phyloP scores from a whole-genome alignment of 1,284 basidiomycete genomes.

The Thecaphora frezii region DNA sequence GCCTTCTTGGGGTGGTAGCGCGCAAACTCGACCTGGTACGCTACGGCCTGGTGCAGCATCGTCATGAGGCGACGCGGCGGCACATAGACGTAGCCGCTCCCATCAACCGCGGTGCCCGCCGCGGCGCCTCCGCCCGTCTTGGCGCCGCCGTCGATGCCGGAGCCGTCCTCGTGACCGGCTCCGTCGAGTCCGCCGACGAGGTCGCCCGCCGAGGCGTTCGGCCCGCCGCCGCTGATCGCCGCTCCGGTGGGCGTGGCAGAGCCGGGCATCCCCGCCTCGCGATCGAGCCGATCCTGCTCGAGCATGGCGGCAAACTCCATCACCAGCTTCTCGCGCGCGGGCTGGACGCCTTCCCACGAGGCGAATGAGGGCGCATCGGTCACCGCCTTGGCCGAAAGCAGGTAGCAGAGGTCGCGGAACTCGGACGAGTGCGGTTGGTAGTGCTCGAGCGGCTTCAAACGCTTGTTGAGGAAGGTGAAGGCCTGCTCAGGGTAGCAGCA shows the following conservation, averaged over 20 bases:
- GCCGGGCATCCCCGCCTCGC: constrained; percentile 26
- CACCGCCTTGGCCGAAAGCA: constrained; percentile 60
- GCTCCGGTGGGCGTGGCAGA: constrained; percentile 7
- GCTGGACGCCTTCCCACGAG: constrained; percentile 62
- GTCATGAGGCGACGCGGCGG: constrained; percentile 61
- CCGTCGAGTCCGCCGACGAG: not conserved
- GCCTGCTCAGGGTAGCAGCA: constrained; percentile 37
- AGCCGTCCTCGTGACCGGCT: too few species aligned
- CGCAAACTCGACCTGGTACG: constrained; percentile 61
- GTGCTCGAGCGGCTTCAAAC: constrained; percentile 63
- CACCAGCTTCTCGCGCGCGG: constrained; percentile 60
- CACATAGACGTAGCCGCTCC: constrained; percentile 47
- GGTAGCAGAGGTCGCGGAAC: constrained; percentile 63
- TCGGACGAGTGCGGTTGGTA: constrained; percentile 63
- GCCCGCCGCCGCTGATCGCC: not conserved
- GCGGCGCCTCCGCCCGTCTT: constrained; percentile 9
- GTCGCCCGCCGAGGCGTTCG: not conserved
- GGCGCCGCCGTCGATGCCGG: not conserved
- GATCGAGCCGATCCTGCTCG: constrained; percentile 50
- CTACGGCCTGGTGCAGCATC: constrained; percentile 62
- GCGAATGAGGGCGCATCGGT: constrained; percentile 63
- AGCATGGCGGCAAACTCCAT: constrained; percentile 52
- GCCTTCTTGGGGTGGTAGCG: constrained; percentile 56
- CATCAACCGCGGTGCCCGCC: constrained; percentile 2
- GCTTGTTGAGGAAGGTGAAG: constrained; percentile 63